phyloP scores from a whole-genome alignment of 495 filamentous ascomycete species.

The Lichina pygmaea region DNA sequence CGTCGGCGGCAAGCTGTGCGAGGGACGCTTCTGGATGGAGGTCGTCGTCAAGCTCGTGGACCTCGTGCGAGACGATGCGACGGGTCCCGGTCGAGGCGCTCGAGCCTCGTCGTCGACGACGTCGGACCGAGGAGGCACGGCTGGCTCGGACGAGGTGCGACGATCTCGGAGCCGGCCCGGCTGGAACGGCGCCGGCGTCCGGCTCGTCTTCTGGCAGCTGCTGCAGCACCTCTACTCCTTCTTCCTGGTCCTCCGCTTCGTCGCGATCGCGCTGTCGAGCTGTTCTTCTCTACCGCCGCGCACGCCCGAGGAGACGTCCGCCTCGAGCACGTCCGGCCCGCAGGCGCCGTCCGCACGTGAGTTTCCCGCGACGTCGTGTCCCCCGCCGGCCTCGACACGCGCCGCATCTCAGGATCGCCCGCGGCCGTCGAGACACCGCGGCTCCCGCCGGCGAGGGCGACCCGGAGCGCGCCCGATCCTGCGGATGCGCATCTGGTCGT shows the following conservation, averaged over 20 bases:
- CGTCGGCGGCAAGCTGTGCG: constrained; percentile 47
- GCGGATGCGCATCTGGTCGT: constrained; percentile 43
- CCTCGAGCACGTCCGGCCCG: neutral
- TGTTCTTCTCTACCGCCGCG: constrained; percentile 25
- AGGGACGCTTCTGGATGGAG: constrained; percentile 72
- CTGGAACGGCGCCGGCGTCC: constrained; percentile 6
- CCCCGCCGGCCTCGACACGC: too few relatives aligned
- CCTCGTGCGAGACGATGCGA: neutral
- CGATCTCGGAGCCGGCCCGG: neutral
- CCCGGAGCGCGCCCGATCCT: constrained; percentile 38
- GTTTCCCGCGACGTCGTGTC: too few relatives aligned
- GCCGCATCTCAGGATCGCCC: neutral
- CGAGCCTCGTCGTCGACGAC: too few relatives aligned
- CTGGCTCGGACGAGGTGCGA: too few relatives aligned
- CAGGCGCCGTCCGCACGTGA: too few relatives aligned
- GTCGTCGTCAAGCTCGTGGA: constrained; percentile 29
- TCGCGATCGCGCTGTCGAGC: constrained; percentile 22
- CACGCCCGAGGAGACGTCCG: neutral
- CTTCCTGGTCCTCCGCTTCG: constrained; percentile 34
- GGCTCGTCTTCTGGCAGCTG: constrained; percentile 33
- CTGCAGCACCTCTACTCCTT: constrained; percentile 42
- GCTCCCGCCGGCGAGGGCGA: neutral
- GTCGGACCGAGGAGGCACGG: too few relatives aligned
- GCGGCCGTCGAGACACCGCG: neutral
- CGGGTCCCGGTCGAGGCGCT: constrained; percentile 3